Conservation (phyloP, 2,329 filamentous ascomycete species). For the Paecilomyces dactylethromorphus region DNA sequence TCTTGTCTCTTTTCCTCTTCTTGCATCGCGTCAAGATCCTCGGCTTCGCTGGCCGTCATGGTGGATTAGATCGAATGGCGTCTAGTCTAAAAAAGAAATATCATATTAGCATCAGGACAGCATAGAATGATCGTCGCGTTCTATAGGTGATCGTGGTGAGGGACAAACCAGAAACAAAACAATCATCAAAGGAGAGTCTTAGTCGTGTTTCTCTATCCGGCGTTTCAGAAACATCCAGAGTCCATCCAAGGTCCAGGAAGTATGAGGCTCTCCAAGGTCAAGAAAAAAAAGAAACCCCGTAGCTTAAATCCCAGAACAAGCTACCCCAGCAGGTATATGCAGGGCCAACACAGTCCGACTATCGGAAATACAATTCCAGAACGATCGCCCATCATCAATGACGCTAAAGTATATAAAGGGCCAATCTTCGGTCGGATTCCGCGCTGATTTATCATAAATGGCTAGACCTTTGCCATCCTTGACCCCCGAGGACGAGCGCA, state of each 20-base stretch:
- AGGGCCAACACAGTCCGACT: background rate
- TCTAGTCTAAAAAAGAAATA: background rate
- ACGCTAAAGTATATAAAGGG: background rate
- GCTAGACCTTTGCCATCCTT: background rate
- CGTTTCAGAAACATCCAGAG: too few species aligned
- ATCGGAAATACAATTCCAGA: background rate
- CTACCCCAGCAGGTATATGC: background rate
- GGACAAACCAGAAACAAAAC: too few species aligned
- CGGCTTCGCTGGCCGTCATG: background rate
- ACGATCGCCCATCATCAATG: background rate
- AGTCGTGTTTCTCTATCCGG: too few species aligned
- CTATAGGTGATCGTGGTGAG: too few species aligned
- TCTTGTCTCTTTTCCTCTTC: slow-evolving; percentile 3
- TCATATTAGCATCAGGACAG: background rate
- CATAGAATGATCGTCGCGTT: background rate
- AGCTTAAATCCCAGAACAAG: background rate
- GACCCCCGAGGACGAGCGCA: background rate
- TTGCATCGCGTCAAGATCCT: background rate
- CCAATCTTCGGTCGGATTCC: background rate
- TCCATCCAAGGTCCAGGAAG: too few species aligned
- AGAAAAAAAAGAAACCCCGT: background rate
- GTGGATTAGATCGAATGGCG: background rate
- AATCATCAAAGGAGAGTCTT: too few species aligned
- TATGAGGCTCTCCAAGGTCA: too few species aligned
- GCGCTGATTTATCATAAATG: background rate